phyloP scores from a whole-genome alignment of 495 filamentous ascomycete species.

The Xylaria cubensis region DNA sequence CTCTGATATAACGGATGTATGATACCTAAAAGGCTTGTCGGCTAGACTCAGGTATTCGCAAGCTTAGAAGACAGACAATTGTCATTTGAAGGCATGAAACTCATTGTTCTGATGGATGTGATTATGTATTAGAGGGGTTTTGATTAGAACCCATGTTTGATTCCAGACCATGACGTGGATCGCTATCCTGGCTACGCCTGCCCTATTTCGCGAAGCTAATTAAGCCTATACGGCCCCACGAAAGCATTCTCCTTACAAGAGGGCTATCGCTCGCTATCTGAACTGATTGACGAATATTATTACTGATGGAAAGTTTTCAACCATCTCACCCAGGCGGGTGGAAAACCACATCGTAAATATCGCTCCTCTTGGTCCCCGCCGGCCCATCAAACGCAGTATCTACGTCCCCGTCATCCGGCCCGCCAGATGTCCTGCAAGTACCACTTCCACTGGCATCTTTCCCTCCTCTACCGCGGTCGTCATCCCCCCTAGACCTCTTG shows the following conservation, averaged over 20 bases:
- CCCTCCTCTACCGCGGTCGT: slow-evolving; percentile 10
- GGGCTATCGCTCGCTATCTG: neutral
- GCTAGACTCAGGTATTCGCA: slow-evolving; percentile 28
- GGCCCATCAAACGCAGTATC: neutral
- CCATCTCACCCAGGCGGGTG: slow-evolving; percentile 22
- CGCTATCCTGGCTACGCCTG: neutral
- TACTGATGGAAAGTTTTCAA: neutral
- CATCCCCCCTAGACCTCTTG: neutral
- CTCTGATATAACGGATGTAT: slow-evolving; percentile 25
- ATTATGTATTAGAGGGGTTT: slow-evolving; percentile 6
- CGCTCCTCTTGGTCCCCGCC: slow-evolving; percentile 32
- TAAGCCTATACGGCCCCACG: neutral
- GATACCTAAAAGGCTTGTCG: slow-evolving; percentile 30
- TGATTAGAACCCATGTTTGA: neutral
- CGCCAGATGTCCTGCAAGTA: neutral
- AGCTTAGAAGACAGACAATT: slow-evolving; percentile 25
- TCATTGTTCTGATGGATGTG: slow-evolving; percentile 4
- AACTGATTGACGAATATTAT: neutral
- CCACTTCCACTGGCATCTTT: slow-evolving; percentile 22
- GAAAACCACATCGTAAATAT: slow-evolving; percentile 41
- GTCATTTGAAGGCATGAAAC: slow-evolving; percentile 8
- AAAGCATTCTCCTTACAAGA: neutral
- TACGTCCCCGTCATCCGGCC: neutral
- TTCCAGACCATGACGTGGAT: neutral
- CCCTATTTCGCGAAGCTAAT: neutral